phyloP scores from a whole-genome alignment of 352 stramenopile species.

The Globisporangium middletonii region DNA sequence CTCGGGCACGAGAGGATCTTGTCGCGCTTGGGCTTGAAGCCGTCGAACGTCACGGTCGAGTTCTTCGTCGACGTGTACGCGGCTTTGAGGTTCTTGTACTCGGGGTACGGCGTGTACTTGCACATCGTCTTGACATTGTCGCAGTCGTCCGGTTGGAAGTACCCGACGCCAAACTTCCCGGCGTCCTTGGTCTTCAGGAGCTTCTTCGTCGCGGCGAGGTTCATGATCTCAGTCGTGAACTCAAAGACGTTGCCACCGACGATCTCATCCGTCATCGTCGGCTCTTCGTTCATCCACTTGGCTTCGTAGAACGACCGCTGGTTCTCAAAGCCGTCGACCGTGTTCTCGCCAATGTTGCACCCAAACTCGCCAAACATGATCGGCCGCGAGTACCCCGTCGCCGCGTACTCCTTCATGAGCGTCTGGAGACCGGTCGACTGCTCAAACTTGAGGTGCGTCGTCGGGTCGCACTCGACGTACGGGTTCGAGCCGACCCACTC shows the following conservation, averaged over 20 bases:
- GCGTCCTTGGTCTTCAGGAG: conserved; percentile 28
- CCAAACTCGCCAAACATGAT: conserved; percentile 59
- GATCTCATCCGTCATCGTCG: conserved; percentile 64
- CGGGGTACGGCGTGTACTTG: conserved; percentile 37
- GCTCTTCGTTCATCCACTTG: conserved; percentile 83
- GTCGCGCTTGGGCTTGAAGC: conserved; percentile 21
- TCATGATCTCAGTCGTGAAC: conserved; percentile 69
- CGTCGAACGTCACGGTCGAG: conserved; percentile 30
- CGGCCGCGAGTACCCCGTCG: conserved; percentile 27
- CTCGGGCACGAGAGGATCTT: conserved; percentile 24
- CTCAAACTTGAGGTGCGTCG: conserved; percentile 27
- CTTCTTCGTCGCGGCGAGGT: conserved; percentile 19
- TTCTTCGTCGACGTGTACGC: conserved; percentile 43
- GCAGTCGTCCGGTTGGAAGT: conserved; percentile 38
- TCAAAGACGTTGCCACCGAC: conserved; percentile 79
- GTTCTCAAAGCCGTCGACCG: conserved; percentile 40
- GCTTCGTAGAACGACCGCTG: conserved; percentile 49
- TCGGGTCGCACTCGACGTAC: conserved; percentile 51
- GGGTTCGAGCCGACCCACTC: conserved; percentile 50
- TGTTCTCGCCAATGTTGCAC: conserved; percentile 47
- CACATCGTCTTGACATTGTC: conserved; percentile 37
- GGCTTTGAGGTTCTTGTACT: conserved; percentile 41
- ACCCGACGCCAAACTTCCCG: conserved; percentile 40
- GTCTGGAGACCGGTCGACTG: conserved; percentile 34
- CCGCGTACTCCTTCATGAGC: conserved; percentile 43